These are phyloP conservation scores for Penicillium italicum DNA, from an alignment of 2,329 filamentous ascomycete genomes.

Conservation along the genomic window DNA sequence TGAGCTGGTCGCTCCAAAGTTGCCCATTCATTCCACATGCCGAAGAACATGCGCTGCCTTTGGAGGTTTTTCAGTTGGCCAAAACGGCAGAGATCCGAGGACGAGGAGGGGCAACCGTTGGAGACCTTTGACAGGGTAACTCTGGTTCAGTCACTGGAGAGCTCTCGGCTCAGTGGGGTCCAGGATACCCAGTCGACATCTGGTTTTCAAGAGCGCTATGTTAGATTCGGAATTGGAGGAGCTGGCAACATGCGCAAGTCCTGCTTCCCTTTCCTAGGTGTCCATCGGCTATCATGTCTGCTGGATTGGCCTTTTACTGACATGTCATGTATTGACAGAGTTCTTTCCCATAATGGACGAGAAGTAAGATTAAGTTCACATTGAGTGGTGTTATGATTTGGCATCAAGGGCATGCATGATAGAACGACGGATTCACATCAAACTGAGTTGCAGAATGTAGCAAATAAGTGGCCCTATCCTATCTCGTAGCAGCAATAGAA, in stretches of 20 bases:
- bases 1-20: neutral
- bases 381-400: neutral
- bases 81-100: constrained; percentile 5
- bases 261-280: constrained; percentile 1
- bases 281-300: neutral
- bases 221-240: constrained; percentile 23
- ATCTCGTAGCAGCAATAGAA: neutral
- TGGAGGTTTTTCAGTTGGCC: constrained; percentile 17
- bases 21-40: too few species aligned
- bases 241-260: constrained; percentile 26
- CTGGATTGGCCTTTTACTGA: neutral
- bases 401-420: neutral
- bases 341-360: constrained; percentile 3
- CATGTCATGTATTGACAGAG: neutral
- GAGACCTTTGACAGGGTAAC: constrained; percentile 1
- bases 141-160: constrained; percentile 9
- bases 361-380: neutral
- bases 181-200: neutral
- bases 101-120: constrained; percentile 11
- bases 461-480: neutral
- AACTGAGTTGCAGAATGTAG: neutral
- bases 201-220: constrained; percentile 15
- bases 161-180: neutral
- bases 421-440: neutral
- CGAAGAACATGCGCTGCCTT: constrained; percentile 13